phyloP scores from a whole-genome alignment of 768 basidiomycete genomes.

The Lactarius tabidus region DNA sequence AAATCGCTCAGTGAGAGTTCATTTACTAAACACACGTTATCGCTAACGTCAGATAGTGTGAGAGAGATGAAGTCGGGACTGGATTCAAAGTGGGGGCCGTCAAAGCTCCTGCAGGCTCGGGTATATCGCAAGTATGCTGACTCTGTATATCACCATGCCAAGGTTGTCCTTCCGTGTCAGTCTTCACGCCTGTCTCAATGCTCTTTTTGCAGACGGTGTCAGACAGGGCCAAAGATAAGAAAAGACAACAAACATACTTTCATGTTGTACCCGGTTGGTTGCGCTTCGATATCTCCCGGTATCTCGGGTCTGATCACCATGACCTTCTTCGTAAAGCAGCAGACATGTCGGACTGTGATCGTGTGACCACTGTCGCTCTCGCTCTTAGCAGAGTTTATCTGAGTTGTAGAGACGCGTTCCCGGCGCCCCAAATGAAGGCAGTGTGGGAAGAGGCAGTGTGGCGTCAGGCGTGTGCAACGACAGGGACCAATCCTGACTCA shows the following conservation, averaged over 20 bases:
- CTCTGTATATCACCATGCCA: not conserved
- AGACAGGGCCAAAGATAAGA: not conserved
- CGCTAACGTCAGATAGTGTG: not conserved
- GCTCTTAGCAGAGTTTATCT: not conserved
- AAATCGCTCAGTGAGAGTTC: not conserved
- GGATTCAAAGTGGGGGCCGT: not conserved
- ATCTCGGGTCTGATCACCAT: not conserved
- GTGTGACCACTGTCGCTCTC: not conserved
- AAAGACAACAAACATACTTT: too few species aligned
- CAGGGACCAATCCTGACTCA: not conserved
- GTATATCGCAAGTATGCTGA: not conserved
- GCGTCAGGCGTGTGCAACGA: not conserved
- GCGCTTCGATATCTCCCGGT: not conserved
- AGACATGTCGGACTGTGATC: not conserved
- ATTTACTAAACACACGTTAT: not conserved
- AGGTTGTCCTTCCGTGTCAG: not conserved
- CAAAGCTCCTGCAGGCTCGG: not conserved
- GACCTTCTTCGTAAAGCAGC: not conserved
- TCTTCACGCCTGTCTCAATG: not conserved
- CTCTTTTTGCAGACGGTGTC: not conserved
- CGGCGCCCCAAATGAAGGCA: not conserved
- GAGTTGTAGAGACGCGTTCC: conserved; percentile 14
- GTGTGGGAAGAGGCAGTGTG: not conserved
- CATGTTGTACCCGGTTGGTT: too few species aligned
- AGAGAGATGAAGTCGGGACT: not conserved